Evolutionary conservation across 2,329 filamentous ascomycete species (phyloP).

Genomic region (Kalaharituber pfeilii): DNA sequence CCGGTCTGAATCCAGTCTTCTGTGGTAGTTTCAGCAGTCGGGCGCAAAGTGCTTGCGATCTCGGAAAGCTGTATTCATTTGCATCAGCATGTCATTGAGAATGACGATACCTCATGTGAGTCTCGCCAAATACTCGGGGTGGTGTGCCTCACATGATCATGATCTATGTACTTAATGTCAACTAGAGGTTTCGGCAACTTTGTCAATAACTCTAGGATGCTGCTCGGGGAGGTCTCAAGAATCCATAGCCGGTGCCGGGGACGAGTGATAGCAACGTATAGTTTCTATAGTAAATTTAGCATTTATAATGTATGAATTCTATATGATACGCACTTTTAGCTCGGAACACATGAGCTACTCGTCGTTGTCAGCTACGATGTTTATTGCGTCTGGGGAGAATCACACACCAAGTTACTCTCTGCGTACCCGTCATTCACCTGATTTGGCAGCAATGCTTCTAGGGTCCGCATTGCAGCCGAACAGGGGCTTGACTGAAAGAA

Average conservation of each 20-base stretch:
- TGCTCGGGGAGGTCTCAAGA: slow-evolving; percentile 5
- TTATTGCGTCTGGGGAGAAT: background rate
- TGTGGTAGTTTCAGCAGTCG: slow-evolving; percentile 17
- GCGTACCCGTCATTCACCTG: slow-evolving; percentile 9
- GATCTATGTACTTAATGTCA: background rate
- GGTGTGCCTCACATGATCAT: background rate
- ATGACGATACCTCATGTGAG: no score
- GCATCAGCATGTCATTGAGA: no score
- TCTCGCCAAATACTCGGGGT: no score
- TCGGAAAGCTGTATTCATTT: background rate
- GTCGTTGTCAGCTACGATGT: background rate
- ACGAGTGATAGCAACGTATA: slow-evolving; percentile 12
- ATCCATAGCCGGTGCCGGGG: slow-evolving; percentile 9
- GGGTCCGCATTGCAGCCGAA: background rate
- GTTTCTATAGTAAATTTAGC: slow-evolving; percentile 5
- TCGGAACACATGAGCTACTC: background rate
- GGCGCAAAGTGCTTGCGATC: slow-evolving; percentile 11
- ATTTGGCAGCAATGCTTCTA: background rate
- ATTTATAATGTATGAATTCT: background rate
- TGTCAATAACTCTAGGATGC: slow-evolving; percentile 12
- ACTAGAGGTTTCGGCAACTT: slow-evolving; percentile 18
- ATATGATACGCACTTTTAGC: background rate
- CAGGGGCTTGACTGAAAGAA: slow-evolving; percentile 9
- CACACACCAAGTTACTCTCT: background rate
- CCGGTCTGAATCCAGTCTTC: slow-evolving; percentile 19